A percentile compares a stretch with the other conserved stretches of the same genome.
Conservation (phyloP, 225 moss, liverwort and hornwort species). For the Takakia lepidozioides region DNA sequence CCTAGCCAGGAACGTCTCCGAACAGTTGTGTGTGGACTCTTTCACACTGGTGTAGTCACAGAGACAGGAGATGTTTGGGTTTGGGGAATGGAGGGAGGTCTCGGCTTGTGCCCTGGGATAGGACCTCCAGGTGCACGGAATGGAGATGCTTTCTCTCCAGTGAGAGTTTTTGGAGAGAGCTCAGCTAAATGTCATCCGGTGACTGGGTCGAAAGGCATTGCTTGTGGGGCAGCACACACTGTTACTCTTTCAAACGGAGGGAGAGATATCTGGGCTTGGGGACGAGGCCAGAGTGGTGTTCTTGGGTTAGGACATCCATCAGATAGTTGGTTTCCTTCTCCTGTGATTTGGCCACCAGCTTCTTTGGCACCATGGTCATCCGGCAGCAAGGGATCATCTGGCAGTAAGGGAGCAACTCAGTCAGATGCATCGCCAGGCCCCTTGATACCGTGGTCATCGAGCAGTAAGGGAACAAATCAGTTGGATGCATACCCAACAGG, state of each 20-base stretch:
- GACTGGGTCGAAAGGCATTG: slow-evolving; percentile 40
- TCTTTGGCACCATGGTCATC: background rate
- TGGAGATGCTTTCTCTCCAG: slow-evolving; percentile 46
- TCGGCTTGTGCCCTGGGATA: slow-evolving; percentile 56
- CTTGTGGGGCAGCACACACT: slow-evolving; percentile 54
- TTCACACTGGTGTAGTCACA: slow-evolving; percentile 40
- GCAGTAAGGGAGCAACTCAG: slow-evolving; percentile 11
- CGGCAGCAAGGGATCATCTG: background rate
- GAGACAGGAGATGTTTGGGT: slow-evolving; percentile 58
- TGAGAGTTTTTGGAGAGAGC: slow-evolving; percentile 48
- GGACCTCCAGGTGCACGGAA: slow-evolving; percentile 48
- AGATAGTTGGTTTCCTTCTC: slow-evolving; percentile 58
- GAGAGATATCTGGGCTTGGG: slow-evolving; percentile 51
- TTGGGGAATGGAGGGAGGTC: slow-evolving; percentile 70
- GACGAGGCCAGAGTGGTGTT: slow-evolving; percentile 49
- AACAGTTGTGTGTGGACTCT: slow-evolving; percentile 41
- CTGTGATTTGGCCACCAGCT: slow-evolving; percentile 41
- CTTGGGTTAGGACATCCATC: slow-evolving; percentile 41
- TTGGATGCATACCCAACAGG: slow-evolving; percentile 10
- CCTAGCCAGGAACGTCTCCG: slow-evolving; percentile 35
- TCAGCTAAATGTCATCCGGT: slow-evolving; percentile 29
- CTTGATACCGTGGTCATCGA: background rate
- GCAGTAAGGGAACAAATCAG: slow-evolving; percentile 15
- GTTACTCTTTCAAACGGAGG: slow-evolving; percentile 36
- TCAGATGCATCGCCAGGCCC: slow-evolving; percentile 11